Conservation (phyloP, 2,329 filamentous ascomycete species). For the Hypoxylon sp. region DNA sequence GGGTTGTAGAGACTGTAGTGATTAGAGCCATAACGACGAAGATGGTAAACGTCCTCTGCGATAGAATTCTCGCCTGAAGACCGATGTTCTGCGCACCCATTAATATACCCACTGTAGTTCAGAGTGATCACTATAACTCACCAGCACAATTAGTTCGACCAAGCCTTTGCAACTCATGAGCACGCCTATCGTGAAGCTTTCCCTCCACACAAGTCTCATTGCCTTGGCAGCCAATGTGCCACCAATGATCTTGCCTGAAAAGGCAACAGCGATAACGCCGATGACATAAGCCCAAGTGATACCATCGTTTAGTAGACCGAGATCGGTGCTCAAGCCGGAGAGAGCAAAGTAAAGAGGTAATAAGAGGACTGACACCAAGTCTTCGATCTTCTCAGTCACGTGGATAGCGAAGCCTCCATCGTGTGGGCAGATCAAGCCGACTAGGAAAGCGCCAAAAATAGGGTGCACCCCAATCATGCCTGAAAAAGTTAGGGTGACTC, state of each 20-base stretch:
- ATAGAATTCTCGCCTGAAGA: conserved; percentile 79
- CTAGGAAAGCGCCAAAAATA: conserved; percentile 93
- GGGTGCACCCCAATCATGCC: conserved; percentile 92
- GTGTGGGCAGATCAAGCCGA: conserved; percentile 90
- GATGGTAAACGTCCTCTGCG: conserved; percentile 80
- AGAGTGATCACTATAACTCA: conserved; percentile 60
- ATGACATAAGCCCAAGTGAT: conserved; percentile 92
- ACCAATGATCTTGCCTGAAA: conserved; percentile 86
- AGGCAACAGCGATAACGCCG: conserved; percentile 85
- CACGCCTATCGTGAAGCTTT: conserved; percentile 88
- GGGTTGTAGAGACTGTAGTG: conserved; percentile 81
- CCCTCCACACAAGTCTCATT: conserved; percentile 88
- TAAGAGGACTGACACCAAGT: conserved; percentile 87
- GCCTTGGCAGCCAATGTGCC: conserved; percentile 82
- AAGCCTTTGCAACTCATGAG: conserved; percentile 98
- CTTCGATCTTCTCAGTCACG: conserved; percentile 93
- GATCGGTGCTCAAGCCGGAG: conserved; percentile 88
- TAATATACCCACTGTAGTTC: conserved; percentile 24
- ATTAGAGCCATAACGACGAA: conserved; percentile 88
- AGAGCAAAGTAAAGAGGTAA: conserved; percentile 94
- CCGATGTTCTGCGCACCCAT: conserved; percentile 71
- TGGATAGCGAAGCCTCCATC: conserved; percentile 93
- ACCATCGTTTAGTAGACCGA: conserved; percentile 85
- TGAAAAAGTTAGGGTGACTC: conserved; percentile 61
- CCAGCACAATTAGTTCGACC: conserved; percentile 94